Conservation (phyloP, 768 basidiomycete species). For the Hericium erinaceus region DNA sequence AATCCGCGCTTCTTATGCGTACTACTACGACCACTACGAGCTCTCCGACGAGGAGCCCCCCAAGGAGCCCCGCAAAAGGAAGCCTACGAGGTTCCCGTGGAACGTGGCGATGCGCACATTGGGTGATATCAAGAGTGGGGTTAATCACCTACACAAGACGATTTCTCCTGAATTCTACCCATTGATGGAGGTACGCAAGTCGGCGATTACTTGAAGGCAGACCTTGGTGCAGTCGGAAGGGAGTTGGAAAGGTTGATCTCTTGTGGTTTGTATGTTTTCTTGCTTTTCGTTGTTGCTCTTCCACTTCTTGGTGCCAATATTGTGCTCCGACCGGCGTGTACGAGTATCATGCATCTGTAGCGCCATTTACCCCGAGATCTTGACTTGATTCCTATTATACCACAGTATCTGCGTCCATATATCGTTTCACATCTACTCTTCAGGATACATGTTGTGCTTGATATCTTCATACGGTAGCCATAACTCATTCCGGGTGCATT, state of each 20-base stretch:
- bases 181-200: constrained; percentile 18
- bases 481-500: too few relatives aligned
- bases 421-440: too few relatives aligned
- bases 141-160: constrained; percentile 31
- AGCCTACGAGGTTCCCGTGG: constrained; percentile 37
- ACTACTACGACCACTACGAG: constrained; percentile 26
- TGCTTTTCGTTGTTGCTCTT: constrained; percentile 1
- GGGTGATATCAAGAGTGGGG: constrained; percentile 41
- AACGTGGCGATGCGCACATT: constrained; percentile 47
- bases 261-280: constrained; percentile 1
- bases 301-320: not conserved
- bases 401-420: too few relatives aligned
- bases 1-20: constrained; percentile 45
- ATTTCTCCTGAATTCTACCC: constrained; percentile 37
- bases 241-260: not conserved
- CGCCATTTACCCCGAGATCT: too few relatives aligned
- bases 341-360: too few relatives aligned
- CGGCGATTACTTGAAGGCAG: not conserved
- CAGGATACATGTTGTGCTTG: too few relatives aligned
- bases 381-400: too few relatives aligned
- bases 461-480: too few relatives aligned
- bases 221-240: not conserved
- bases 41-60: too few relatives aligned
- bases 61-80: not conserved
- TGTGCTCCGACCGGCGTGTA: not conserved